These are phyloP conservation scores for Nematodospora anomalae DNA, from an alignment of 1,139 yeast species.

Conservation along the genomic window DNA sequence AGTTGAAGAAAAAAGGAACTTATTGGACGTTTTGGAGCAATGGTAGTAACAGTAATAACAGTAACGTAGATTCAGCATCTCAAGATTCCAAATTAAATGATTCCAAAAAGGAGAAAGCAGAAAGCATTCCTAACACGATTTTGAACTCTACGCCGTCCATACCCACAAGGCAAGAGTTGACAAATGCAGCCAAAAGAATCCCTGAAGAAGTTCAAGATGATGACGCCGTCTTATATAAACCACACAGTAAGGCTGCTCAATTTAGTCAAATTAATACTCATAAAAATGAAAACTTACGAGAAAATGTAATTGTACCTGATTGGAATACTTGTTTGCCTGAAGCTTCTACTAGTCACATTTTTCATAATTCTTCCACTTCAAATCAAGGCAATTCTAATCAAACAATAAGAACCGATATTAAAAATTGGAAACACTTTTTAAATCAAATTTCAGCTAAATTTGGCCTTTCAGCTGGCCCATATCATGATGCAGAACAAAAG, in stretches of 20 bases:
- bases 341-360: conserved; percentile 19
- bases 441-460: conserved; percentile 37
- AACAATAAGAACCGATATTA: conserved; percentile 25
- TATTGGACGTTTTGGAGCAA: conserved; percentile 43
- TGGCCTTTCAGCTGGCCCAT: conserved; percentile 38
- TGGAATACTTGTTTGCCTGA: conserved; percentile 43
- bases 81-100: background rate
- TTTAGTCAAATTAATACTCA: conserved; percentile 48
- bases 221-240: conserved; percentile 50
- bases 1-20: conserved; percentile 30
- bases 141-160: conserved; percentile 34
- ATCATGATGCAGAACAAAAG: conserved; percentile 17
- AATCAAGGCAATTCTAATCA: conserved; percentile 19
- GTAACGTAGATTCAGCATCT: too few relatives aligned
- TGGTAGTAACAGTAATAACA: conserved; percentile 10
- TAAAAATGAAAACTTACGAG: conserved; percentile 44
- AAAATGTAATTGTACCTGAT: conserved; percentile 45
- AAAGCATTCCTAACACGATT: conserved; percentile 32
- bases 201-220: conserved; percentile 27
- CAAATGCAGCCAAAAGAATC: conserved; percentile 25
- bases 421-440: conserved; percentile 40
- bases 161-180: conserved; percentile 20
- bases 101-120: conserved; percentile 7
- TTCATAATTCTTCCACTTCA: conserved; percentile 24
- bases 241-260: conserved; percentile 43